These are phyloP conservation scores for Trichopus zeylanicus DNA, from an alignment of 116 monocot species.

Conservation along the genomic window DNA sequence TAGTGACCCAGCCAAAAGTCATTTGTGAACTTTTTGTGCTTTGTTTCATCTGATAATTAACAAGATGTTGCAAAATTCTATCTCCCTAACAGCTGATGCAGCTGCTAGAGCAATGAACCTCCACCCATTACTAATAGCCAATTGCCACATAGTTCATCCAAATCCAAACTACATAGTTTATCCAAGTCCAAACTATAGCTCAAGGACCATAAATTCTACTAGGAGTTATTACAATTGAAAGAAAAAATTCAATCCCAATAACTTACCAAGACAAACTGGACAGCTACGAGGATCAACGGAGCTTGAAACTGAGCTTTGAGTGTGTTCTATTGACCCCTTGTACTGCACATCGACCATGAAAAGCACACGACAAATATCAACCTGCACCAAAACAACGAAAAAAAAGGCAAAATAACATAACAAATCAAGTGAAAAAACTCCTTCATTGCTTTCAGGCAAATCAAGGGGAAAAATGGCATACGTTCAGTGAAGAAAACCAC, in stretches of 20 bases:
- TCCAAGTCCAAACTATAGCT: too few species aligned
- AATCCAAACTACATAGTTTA: background rate
- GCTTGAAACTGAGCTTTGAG: conserved; percentile 43
- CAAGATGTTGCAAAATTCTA: too few species aligned
- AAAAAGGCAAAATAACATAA: background rate
- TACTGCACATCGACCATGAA: conserved; percentile 71
- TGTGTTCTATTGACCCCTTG: conserved; percentile 75
- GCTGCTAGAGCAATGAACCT: too few species aligned
- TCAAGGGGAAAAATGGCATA: conserved; percentile 9
- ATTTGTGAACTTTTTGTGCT: background rate
- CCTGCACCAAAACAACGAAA: conserved; percentile 24
- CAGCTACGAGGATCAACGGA: conserved; percentile 63
- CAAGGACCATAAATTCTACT: too few species aligned
- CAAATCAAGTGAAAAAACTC: background rate
- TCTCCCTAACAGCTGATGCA: too few species aligned
- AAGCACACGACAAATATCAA: conserved; percentile 57
- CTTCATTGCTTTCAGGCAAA: background rate
- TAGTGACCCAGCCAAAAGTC: background rate
- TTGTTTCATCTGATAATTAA: background rate
- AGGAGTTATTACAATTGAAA: too few species aligned
- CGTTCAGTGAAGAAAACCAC: conserved; percentile 81
- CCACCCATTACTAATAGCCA: too few species aligned
- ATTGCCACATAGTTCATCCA: too few species aligned
- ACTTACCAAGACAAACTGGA: conserved; percentile 93
- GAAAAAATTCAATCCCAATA: too few species aligned